These are phyloP conservation scores for Scalesia atractyloides DNA, from an alignment of 129 eudicot genomes.

Conservation along the genomic window DNA sequence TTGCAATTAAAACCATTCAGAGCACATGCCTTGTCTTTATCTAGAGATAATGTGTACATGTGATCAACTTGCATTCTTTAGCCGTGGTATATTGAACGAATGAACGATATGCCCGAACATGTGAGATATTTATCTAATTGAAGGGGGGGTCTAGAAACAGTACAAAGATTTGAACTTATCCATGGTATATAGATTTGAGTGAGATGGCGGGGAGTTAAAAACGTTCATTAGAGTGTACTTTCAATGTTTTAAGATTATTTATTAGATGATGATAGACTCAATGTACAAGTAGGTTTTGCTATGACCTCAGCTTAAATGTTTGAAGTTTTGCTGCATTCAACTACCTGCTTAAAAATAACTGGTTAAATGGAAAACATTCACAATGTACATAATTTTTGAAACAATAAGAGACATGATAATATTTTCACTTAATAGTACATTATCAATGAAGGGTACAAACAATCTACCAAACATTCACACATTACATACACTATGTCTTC, in stretches of 20 bases:
- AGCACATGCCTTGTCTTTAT: neutral
- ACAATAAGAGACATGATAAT: neutral
- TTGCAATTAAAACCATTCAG: neutral
- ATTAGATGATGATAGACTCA: neutral
- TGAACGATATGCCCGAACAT: no score
- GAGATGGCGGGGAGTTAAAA: no score
- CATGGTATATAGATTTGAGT: no score
- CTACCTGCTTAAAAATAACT: constrained; percentile 31
- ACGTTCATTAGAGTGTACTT: no score
- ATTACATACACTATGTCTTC: neutral
- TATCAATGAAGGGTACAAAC: neutral
- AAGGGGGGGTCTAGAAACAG: no score
- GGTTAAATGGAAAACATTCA: constrained; percentile 49
- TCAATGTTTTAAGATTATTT: no score
- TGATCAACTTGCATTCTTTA: no score
- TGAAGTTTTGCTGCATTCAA: neutral
- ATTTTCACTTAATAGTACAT: neutral
- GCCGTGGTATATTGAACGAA: no score
- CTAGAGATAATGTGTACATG: no score
- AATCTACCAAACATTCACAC: neutral
- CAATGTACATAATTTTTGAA: neutral
- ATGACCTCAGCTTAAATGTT: no score
- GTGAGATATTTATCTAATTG: no score
- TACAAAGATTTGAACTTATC: no score
- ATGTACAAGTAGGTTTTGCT: neutral